Base-by-base conservation (phyloP, 768 basidiomycete genomes). In the Tylopilus intermedius region DNA sequence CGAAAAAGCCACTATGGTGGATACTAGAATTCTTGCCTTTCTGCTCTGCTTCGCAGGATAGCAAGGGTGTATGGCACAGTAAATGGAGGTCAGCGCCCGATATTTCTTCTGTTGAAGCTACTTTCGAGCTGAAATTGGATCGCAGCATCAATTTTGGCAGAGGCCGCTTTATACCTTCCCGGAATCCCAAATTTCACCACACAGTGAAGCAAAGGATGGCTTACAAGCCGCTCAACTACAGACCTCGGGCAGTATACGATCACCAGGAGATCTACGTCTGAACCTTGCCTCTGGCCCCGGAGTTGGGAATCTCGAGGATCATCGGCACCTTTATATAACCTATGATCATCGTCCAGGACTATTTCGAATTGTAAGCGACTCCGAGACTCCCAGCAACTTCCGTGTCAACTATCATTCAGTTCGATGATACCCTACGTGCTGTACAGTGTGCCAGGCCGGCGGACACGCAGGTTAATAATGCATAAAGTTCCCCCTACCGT, bases 1-100 rank as follows among this genome's bases (percentile, higher is more conserved):
- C 70, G 63, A 44, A 45, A 8, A 64, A 66, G 14, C 67, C 65
- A 18, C 5, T 72, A 1, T 91, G 88, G 88, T 86, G 84, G 86
- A 32, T 86, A n/a, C 67, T 89, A 33, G 88, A 91, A 67, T 68
- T 88, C 26, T 27, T 88, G 0, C 87, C 84, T 14, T 61, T 76
- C 49, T 64, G 60, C 37, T 79, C 75, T 58, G 64, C 71, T 18
- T 84, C 76, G 75, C 86, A 88, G 62, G 81, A 87, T 53, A 57
- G 54, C 0, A 46, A 75, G 1, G 79, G 81, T 2, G 61, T 58
- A 14, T 88, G 84, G 86, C 77, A 80, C 55, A 70, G 54, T 8
- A 69, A 68, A 41, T 79, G 75, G 67, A 73, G 73, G 88, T 88
- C 57, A 51, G 84, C 70, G 13, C 39, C 29, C 5, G 21, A 35